Base-by-base conservation (phyloP, 805 yeast species). In the Starmerella sirachaensis region DNA sequence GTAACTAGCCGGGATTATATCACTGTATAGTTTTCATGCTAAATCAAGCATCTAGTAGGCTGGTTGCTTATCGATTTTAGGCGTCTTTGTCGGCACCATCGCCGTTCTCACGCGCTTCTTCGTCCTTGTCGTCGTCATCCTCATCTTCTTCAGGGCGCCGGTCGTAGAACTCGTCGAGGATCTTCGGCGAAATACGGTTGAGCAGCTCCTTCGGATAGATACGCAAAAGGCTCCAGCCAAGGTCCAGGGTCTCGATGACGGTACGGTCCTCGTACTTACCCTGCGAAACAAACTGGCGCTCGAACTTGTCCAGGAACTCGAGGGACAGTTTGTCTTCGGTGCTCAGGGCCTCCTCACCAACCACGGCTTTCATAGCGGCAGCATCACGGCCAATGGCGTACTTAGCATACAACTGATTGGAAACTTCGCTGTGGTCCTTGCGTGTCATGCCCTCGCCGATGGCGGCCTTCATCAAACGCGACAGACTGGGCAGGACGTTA, bases 381-480 rank as follows among this genome's bases (percentile, higher is more conserved):
- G 99, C 99, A 65, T 91, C 99, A 67, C 86, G 82, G 71, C 99
- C 99, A 68, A 91, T 93, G 48, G 99, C 99, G 61, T 91, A 91
- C 65, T 91, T 91, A 55, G 99, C 99, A 60, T 91, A 91, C 58
- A 91, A 73, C 71, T 91, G 99, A 70, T 91, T 91, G 21, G 97
- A 88, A 45, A 91, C 98, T 68, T 91, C 99, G 66, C 97, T 94
- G 59, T 91, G 99, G 63, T 91, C 99, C 66, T 88, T 88, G 70
- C 99, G 79, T 42, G 99, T 91, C 94, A 88, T 86, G 59, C 97
- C 97, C 65, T 93, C 98, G 68, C 99, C 99, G 65, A 91, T 91
- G 53, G 99, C 99, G 46, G 93, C 79, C 70, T 91, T 91, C 99
- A 91, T 91, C 63, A 91, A 76, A 69, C 99, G 84, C 41, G 96